Percentiles rank a stretch among this genome's conserved stretches.
phyloP scores from a whole-genome alignment of 2,329 filamentous ascomycete genomes.

The Rhynchosporium secalis region DNA sequence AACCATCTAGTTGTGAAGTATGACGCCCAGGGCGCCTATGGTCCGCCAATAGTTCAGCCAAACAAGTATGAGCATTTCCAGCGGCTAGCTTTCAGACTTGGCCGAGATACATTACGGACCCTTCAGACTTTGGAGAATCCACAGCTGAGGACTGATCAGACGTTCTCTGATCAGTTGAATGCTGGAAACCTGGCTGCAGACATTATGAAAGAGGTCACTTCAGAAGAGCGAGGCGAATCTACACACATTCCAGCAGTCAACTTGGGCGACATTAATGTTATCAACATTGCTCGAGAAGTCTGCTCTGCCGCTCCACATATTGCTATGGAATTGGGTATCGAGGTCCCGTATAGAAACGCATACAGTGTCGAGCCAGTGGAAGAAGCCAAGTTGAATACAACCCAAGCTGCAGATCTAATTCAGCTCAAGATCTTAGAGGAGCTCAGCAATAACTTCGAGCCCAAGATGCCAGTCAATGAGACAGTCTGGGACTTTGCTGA shows the following conservation, averaged over 20 bases:
- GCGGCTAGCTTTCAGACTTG: slow-evolving; percentile 30
- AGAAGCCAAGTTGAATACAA: slow-evolving; percentile 12
- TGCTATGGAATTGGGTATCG: slow-evolving; percentile 20
- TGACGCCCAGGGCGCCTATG: slow-evolving; percentile 20
- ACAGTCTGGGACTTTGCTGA: slow-evolving; percentile 36
- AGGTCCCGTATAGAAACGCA: background rate
- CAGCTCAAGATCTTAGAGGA: slow-evolving; percentile 37
- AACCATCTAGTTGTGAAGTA: slow-evolving; percentile 28
- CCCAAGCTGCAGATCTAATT: slow-evolving; percentile 26
- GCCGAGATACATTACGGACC: slow-evolving; percentile 22
- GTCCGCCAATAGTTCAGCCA: slow-evolving; percentile 33
- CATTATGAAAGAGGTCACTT: slow-evolving; percentile 14
- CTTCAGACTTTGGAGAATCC: background rate
- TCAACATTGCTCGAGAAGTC: slow-evolving; percentile 28
- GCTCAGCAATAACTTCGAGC: slow-evolving; percentile 36
- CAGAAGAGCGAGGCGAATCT: slow-evolving; percentile 8
- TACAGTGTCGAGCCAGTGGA: background rate
- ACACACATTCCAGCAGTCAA: background rate
- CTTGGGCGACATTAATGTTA: slow-evolving; percentile 12
- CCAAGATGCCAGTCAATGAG: slow-evolving; percentile 33
- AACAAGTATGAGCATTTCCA: slow-evolving; percentile 30
- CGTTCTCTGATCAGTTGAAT: background rate
- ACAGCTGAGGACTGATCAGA: background rate
- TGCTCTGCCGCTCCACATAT: slow-evolving; percentile 30
- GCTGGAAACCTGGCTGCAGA: background rate